phyloP scores from a whole-genome alignment of 2,329 filamentous ascomycete genomes.

The Orbilia oligospora region DNA sequence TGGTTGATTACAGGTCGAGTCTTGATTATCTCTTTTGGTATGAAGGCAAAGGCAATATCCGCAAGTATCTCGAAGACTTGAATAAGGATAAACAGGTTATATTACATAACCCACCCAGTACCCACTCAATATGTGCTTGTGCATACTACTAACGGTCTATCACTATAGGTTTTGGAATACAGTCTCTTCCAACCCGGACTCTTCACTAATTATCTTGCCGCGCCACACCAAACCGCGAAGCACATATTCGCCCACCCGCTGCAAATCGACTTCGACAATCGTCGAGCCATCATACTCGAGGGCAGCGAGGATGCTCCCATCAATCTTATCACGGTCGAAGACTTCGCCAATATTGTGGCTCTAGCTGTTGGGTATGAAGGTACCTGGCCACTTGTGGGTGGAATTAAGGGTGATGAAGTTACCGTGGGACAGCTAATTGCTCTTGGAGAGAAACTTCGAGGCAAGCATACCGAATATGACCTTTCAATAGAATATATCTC shows the following conservation, averaged over 20 bases:
- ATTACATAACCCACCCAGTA: not conserved
- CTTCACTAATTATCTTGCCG: constrained; percentile 71
- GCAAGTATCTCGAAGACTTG: constrained; percentile 67
- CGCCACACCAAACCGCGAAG: constrained; percentile 68
- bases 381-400: constrained; percentile 68
- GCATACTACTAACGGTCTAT: too few species aligned
- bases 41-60: constrained; percentile 68
- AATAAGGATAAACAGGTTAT: constrained; percentile 67
- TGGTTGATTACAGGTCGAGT: constrained; percentile 1
- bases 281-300: constrained; percentile 65
- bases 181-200: constrained; percentile 70
- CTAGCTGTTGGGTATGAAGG: constrained; percentile 67
- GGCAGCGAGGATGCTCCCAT: constrained; percentile 65
- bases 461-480: constrained; percentile 63
- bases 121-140: not conserved
- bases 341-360: constrained; percentile 67
- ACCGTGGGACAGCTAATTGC: constrained; percentile 65
- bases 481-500: too few species aligned
- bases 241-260: constrained; percentile 66
- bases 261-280: constrained; percentile 66
- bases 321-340: constrained; percentile 66
- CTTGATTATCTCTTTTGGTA: constrained; percentile 65
- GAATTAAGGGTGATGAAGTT: constrained; percentile 66
- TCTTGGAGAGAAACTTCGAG: constrained; percentile 66
- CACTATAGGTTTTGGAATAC: constrained; percentile 69